Percentiles rank a stretch among this genome's conserved stretches.
phyloP scores from a whole-genome alignment of 78 protist genomes.

The Bigelowiella natans region DNA sequence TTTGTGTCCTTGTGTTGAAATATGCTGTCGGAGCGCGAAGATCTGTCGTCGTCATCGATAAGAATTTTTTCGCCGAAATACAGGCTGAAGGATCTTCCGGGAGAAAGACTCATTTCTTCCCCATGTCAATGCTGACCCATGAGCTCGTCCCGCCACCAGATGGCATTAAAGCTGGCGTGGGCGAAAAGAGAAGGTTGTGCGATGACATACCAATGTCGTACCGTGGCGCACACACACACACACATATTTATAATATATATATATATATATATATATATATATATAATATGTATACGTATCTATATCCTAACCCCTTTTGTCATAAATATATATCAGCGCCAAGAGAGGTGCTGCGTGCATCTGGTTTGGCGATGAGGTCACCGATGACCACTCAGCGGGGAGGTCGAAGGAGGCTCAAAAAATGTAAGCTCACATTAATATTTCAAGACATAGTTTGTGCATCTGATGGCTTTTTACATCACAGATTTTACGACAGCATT shows the following conservation, averaged over 20 bases:
- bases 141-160: background rate
- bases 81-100: background rate
- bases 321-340: background rate
- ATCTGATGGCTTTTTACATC: too few relatives aligned
- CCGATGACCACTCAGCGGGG: too few relatives aligned
- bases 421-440: background rate
- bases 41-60: too few relatives aligned
- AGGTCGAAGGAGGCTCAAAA: background rate
- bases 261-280: background rate
- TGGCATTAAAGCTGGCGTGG: too few relatives aligned
- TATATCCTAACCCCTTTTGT: background rate
- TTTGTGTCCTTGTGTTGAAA: too few relatives aligned
- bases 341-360: background rate
- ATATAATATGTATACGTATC: background rate
- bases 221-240: background rate
- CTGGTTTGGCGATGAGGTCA: background rate
- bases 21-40: too few relatives aligned
- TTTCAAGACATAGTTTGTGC: background rate
- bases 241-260: background rate
- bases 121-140: background rate
- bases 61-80: too few relatives aligned
- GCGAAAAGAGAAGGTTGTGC: too few relatives aligned
- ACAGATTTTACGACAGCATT: background rate
- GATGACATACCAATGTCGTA: too few relatives aligned
- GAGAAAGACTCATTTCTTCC: background rate